Base-by-base conservation (phyloP, 2,329 filamentous ascomycete genomes). In the Sclerotiophoma versabilis region DNA sequence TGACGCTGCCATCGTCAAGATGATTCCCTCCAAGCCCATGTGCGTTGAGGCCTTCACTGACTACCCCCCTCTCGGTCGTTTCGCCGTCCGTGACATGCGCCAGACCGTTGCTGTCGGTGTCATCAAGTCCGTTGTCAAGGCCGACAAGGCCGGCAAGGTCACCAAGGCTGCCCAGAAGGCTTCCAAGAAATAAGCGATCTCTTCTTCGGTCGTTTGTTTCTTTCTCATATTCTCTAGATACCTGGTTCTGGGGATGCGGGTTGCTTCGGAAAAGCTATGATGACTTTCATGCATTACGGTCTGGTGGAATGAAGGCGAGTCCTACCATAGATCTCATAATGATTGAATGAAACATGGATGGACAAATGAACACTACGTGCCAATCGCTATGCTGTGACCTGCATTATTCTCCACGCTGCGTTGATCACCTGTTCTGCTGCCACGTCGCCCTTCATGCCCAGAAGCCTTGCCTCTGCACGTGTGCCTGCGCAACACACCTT, bases 1-100 rank as follows among this genome's bases (percentile, higher is more conserved):
- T 90, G 95, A 99, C 82, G 93, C 95, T 72, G 93, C 93, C 82
- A 99, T 99, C 84, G 95, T 99, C 86, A 98, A 97, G 92, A 98
- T 99, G 95, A 79, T 97, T 87, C 95, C 95, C 80, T 97, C 93
- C 86, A 99, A 99, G 93, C 95, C 95, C 80, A 99, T 99, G 95
- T 99, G 95, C 83, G 95, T 99, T 82, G 95, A 99, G 92, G 85
- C 95, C 75, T 99, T 98, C 92, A 97, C 93, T 76, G 92, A 97
- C 79, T 99, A 98, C 87, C 93, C 95, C 77, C 95, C 95, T 81
- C 92, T 99, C 76, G 95, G 95, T 81, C 93, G 95, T 89, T 99
- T 99, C 88, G 95, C 95, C 81, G 95, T 99, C 87, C 93, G 93
- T 90, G 93, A 97, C 84, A 97, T 97, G 93, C 71, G 73, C 69